Evolutionary conservation across 2,329 filamentous ascomycete species (phyloP).

Genomic region (Monilinia vaccinii-corymbosi): DNA sequence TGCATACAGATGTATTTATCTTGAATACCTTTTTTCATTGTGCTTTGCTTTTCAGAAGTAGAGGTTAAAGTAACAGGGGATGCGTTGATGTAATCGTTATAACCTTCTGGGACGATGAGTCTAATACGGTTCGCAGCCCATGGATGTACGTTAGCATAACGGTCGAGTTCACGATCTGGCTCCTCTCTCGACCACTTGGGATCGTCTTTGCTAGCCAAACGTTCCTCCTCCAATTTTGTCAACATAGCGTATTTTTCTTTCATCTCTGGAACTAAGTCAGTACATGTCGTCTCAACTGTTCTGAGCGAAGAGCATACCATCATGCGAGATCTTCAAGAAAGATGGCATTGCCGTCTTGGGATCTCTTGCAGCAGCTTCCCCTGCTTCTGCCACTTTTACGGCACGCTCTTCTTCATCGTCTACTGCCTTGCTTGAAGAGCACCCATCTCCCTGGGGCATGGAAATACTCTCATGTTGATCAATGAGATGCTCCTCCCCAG

Average conservation of each 20-base stretch:
- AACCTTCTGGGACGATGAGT: conserved; percentile 64
- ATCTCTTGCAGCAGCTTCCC: background rate
- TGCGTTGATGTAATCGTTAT: conserved; percentile 75
- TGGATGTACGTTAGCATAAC: conserved; percentile 83
- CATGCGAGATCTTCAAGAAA: conserved; percentile 41
- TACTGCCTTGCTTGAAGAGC: conserved; percentile 9
- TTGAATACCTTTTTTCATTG: conserved; percentile 20
- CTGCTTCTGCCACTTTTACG: background rate
- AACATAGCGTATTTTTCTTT: conserved; percentile 51
- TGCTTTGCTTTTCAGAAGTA: conserved; percentile 27
- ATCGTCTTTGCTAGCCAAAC: conserved; percentile 28
- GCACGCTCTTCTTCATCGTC: background rate
- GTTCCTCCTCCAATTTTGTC: conserved; percentile 44
- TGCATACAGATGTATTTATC: conserved; percentile 82
- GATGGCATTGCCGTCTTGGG: conserved; percentile 33
- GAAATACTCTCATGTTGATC: conserved; percentile 3
- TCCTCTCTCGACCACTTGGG: conserved; percentile 48
- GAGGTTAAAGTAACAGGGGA: conserved; percentile 47
- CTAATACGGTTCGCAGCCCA: conserved; percentile 81
- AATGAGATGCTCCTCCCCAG: background rate
- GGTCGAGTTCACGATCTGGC: conserved; percentile 57
- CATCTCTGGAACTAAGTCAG: conserved; percentile 38
- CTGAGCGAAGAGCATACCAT: conserved; percentile 34
- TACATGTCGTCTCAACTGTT: background rate
- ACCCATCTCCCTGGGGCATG: conserved; percentile 9